These are phyloP conservation scores for Saccharomycopsis microspora DNA, from an alignment of 805 yeast species.

Conservation along the genomic window DNA sequence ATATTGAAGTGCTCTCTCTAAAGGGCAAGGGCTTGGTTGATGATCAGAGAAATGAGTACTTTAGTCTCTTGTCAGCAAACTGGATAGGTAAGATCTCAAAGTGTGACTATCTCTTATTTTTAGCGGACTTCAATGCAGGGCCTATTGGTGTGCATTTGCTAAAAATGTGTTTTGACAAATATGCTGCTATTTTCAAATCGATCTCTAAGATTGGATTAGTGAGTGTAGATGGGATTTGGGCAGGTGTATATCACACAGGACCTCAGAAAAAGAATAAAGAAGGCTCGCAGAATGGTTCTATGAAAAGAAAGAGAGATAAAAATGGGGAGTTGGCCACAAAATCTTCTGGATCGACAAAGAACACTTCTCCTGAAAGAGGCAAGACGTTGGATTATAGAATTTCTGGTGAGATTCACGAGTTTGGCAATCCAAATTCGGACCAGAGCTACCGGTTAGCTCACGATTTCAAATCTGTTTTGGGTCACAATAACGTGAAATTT, in stretches of 20 bases:
- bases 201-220: slow-evolving; percentile 53
- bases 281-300: neutral
- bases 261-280: neutral
- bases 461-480: slow-evolving; percentile 53
- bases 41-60: slow-evolving; percentile 74
- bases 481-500: slow-evolving; percentile 56
- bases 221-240: slow-evolving; percentile 91
- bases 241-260: slow-evolving; percentile 34
- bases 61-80: slow-evolving; percentile 37
- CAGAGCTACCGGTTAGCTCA: slow-evolving; percentile 63
- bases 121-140: slow-evolving; percentile 91
- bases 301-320: neutral
- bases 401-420: slow-evolving; percentile 71
- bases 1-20: slow-evolving; percentile 77
- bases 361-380: slow-evolving; percentile 32
- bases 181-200: slow-evolving; percentile 21
- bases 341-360: neutral
- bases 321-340: too few species aligned
- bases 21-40: slow-evolving; percentile 88
- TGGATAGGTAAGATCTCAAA: slow-evolving; percentile 26
- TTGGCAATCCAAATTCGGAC: slow-evolving; percentile 64
- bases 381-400: slow-evolving; percentile 78
- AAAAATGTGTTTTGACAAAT: slow-evolving; percentile 59
- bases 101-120: slow-evolving; percentile 47
- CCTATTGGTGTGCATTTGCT: slow-evolving; percentile 78